These are phyloP conservation scores for Eucalyptus dawsonii DNA, from an alignment of 345 rosid genomes.

Conservation along the genomic window DNA sequence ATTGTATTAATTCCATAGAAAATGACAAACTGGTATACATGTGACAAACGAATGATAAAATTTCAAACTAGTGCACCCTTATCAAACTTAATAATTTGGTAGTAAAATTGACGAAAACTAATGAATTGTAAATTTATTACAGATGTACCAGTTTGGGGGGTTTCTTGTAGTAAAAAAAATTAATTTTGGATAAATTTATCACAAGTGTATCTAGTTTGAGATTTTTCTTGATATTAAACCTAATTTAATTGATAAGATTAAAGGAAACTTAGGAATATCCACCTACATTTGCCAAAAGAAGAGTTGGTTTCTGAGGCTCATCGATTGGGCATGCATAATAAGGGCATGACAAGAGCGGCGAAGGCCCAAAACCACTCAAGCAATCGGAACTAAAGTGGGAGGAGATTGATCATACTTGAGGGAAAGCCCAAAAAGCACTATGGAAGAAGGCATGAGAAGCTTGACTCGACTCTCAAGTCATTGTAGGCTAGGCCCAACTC, in stretches of 20 bases:
- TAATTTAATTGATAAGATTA: background rate
- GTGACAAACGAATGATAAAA: accelerated
- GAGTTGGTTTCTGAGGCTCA: accelerated
- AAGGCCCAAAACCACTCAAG: background rate
- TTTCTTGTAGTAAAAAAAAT: too few relatives aligned
- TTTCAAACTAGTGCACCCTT: too few relatives aligned
- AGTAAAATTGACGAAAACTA: too few relatives aligned
- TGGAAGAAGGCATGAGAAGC: background rate
- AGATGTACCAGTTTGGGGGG: accelerated
- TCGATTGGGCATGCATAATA: accelerated
- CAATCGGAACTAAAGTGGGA: accelerated
- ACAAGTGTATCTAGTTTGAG: accelerated
- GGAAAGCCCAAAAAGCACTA: background rate
- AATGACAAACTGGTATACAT: accelerated
- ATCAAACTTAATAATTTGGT: too few relatives aligned
- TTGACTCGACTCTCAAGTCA: background rate
- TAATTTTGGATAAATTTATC: too few relatives aligned
- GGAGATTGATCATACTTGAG: background rate
- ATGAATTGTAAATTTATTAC: too few relatives aligned
- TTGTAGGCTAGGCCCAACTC: background rate
- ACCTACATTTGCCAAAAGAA: background rate
- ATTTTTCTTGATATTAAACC: too few relatives aligned
- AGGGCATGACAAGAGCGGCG: background rate
- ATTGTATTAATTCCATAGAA: too few relatives aligned
- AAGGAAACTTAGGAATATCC: background rate